Evolutionary conservation across 257 asterid genomes (phyloP), one percentile per base, ranked within the genome.

Genomic region (Fraxinus pennsylvanica): DNA sequence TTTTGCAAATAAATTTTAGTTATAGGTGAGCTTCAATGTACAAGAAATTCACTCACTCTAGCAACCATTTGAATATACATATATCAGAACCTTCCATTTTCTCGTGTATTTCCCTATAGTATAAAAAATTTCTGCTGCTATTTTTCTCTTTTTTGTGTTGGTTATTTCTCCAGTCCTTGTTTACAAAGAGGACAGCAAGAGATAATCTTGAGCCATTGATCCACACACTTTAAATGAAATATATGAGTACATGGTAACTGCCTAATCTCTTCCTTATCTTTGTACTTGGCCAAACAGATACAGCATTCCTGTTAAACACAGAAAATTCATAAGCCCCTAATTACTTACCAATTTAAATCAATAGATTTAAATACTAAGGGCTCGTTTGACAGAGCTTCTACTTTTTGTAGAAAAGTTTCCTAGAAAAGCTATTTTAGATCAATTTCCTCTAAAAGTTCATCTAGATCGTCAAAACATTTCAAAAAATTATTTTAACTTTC

Each of bases 201-300:
- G 59, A 88, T 84, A 17, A 95, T 94, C 90, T 79, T 89, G 81
- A 94, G 96, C 99, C 99, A 95, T 78, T 95, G 96, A 83, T 93
- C 99, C 80, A 95, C 98, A 78, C 99, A 95, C 67, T 88, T 87
- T 7, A 91, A 90, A 82, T 92, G 98, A 80, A 94, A 94, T 43
- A 83, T 79, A 85, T 95, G 99, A 19, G 85, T 82, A 81, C 99
- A 95, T 75, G 97, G 96, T 81, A 95, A 73, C 73, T 93, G 68
- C 81, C 98, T 89, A 8, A 95, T 89, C 76, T 93, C 99, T 85
- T 95, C 99, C 83, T 87, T 91, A 9, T 93, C 97, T 81, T 71
- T 85, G 77, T 93, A 95, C 86, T 84, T 93, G 0, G 91, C 93
- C 88, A 95, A 82, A 85, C 98, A 95, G 39, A 93, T 93, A 57